A percentile compares a stretch with the other conserved stretches of the same genome.
Conservation (phyloP, 805 yeast genomes). For the Sugiyamaella qingdaonensis region DNA sequence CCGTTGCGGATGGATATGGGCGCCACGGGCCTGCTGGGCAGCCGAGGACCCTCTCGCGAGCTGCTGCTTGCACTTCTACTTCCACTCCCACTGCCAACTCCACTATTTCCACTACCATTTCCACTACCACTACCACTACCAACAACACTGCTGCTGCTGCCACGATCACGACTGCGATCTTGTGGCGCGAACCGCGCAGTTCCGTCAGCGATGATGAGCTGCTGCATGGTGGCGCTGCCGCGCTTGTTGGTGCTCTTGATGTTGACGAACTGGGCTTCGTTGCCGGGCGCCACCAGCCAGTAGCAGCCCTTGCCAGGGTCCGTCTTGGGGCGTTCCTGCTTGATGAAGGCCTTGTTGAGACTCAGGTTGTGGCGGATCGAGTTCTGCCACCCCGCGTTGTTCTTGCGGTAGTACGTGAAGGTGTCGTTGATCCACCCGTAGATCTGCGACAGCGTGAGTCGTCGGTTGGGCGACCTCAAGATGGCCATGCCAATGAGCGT, state of each 20-base stretch:
- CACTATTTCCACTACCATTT: slow-evolving; percentile 4
- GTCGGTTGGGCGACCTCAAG: slow-evolving; percentile 66
- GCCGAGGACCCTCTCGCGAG: neutral
- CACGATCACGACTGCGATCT: neutral
- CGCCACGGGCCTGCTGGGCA: slow-evolving; percentile 5
- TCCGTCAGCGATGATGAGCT: neutral
- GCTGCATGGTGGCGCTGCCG: slow-evolving; percentile 2
- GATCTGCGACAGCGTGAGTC: slow-evolving; percentile 75
- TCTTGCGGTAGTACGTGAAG: slow-evolving; percentile 74
- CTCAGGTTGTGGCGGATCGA: slow-evolving; percentile 93
- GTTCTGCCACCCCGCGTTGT: slow-evolving; percentile 96
- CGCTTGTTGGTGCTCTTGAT: slow-evolving; percentile 6
- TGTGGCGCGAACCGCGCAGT: neutral
- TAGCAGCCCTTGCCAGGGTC: slow-evolving; percentile 67
- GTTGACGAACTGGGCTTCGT: slow-evolving; percentile 70
- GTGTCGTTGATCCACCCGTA: slow-evolving; percentile 89
- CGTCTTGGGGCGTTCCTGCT: slow-evolving; percentile 77
- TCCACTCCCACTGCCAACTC: too few species aligned
- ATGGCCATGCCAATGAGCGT: slow-evolving; percentile 91
- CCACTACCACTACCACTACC: neutral
- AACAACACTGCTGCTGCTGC: neutral
- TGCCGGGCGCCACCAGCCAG: slow-evolving; percentile 86
- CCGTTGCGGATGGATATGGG: slow-evolving; percentile 12
- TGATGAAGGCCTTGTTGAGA: slow-evolving; percentile 85
- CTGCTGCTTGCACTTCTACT: neutral